These are phyloP conservation scores for Phytopythium aichiense DNA, from an alignment of 352 stramenopile species.

Conservation along the genomic window DNA sequence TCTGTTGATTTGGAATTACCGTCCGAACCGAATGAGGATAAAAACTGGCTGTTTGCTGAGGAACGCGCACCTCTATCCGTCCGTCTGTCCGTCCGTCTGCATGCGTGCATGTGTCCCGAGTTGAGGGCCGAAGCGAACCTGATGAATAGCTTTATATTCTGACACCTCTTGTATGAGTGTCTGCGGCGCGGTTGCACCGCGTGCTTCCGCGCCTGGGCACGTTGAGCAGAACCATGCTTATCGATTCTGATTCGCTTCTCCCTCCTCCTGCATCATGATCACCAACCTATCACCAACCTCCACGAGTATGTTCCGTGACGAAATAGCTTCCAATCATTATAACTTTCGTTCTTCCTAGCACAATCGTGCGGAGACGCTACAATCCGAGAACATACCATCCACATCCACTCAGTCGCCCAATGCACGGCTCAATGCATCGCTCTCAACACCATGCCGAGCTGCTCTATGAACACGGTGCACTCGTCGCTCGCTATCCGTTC, in stretches of 20 bases:
- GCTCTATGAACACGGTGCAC: background rate
- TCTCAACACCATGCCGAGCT: background rate
- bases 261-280: background rate
- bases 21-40: constrained; percentile 82
- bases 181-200: constrained; percentile 43
- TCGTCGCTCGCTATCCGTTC: background rate
- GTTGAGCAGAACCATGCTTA: constrained; percentile 83
- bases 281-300: background rate
- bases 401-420: background rate
- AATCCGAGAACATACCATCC: constrained; percentile 50
- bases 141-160: constrained; percentile 90
- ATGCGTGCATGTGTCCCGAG: constrained; percentile 10
- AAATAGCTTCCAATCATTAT: constrained; percentile 72
- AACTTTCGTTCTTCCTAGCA: constrained; percentile 89
- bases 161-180: constrained; percentile 91
- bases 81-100: background rate
- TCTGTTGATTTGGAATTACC: constrained; percentile 88
- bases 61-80: constrained; percentile 32
- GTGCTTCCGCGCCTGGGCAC: constrained; percentile 40
- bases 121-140: constrained; percentile 29
- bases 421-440: too few relatives aligned
- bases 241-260: constrained; percentile 43
- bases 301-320: constrained; percentile 52
- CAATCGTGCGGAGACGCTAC: constrained; percentile 51
- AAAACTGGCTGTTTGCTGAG: constrained; percentile 87